A percentile compares a stretch with the other conserved stretches of the same genome.
Evolutionary conservation across 202 grass and related monocot species (phyloP).

Genomic region (Cymbopogon flexuosus): DNA sequence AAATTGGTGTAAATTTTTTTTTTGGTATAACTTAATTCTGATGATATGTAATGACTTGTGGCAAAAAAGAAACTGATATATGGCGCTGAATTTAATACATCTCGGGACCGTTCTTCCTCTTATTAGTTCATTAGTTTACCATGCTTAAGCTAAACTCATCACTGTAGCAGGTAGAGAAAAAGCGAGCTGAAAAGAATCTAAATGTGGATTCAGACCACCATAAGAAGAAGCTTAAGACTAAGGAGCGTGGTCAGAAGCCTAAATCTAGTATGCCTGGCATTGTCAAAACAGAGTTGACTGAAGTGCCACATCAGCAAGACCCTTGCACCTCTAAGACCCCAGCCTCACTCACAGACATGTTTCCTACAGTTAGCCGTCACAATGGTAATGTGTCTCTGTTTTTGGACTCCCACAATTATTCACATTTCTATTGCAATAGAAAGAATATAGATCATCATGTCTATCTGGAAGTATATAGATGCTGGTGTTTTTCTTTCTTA

Average conservation of each 20-base stretch:
- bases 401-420: too few species aligned
- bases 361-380: too few species aligned
- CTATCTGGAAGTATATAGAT: too few species aligned
- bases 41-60: background rate
- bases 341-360: too few species aligned
- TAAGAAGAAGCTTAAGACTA: conserved; percentile 39
- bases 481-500: too few species aligned
- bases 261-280: conserved; percentile 1
- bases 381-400: too few species aligned
- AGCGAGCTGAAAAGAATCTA: background rate
- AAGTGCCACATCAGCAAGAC: conserved; percentile 2
- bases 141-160: background rate
- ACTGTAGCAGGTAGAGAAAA: conserved; percentile 36
- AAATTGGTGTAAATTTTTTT: background rate
- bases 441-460: too few species aligned
- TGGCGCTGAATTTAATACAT: background rate
- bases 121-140: background rate
- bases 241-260: background rate
- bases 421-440: too few species aligned
- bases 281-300: conserved; percentile 6
- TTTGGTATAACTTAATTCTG: background rate
- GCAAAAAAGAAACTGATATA: background rate
- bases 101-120: background rate
- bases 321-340: too few species aligned
- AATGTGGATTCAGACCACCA: conserved; percentile 18